phyloP scores from a whole-genome alignment of 2,329 filamentous ascomycete genomes.

The Xylaria sp. region DNA sequence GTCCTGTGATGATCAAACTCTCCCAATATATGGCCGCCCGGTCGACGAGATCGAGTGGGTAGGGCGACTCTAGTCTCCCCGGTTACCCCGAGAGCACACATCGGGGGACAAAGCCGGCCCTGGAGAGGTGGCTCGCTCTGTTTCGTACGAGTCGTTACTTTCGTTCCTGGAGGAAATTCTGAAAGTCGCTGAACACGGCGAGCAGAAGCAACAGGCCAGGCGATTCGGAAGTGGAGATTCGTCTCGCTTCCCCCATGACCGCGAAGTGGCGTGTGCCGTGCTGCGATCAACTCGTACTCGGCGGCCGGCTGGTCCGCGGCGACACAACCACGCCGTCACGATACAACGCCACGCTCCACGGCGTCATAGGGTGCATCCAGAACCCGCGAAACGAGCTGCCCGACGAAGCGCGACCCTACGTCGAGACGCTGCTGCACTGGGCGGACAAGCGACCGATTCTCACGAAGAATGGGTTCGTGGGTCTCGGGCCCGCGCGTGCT shows the following conservation, averaged over 20 bases:
- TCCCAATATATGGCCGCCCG: constrained; percentile 16
- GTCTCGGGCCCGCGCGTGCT: constrained; percentile 16
- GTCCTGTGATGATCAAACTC: neutral
- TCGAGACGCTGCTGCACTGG: constrained; percentile 30
- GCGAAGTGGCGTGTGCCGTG: neutral
- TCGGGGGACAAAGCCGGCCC: neutral
- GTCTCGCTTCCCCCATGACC: neutral
- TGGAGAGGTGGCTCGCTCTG: neutral
- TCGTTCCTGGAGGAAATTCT: constrained; percentile 19
- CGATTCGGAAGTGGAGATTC: neutral
- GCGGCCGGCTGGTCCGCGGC: constrained; percentile 14
- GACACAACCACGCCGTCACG: neutral
- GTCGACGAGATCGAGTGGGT: constrained; percentile 15
- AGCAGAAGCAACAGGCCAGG: neutral
- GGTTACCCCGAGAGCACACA: neutral
- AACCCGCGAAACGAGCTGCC: neutral
- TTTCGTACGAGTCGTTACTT: constrained; percentile 19
- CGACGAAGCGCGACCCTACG: constrained; percentile 15
- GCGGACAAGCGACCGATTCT: constrained; percentile 27
- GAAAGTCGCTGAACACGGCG: constrained; percentile 6
- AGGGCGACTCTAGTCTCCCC: constrained; percentile 24
- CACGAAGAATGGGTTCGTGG: constrained; percentile 25
- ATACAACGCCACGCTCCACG: constrained; percentile 9
- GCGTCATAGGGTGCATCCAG: neutral
- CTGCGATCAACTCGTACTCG: constrained; percentile 13